Conservation (phyloP, 495 filamentous ascomycete species). For the Parathielavia hyrcaniae region DNA sequence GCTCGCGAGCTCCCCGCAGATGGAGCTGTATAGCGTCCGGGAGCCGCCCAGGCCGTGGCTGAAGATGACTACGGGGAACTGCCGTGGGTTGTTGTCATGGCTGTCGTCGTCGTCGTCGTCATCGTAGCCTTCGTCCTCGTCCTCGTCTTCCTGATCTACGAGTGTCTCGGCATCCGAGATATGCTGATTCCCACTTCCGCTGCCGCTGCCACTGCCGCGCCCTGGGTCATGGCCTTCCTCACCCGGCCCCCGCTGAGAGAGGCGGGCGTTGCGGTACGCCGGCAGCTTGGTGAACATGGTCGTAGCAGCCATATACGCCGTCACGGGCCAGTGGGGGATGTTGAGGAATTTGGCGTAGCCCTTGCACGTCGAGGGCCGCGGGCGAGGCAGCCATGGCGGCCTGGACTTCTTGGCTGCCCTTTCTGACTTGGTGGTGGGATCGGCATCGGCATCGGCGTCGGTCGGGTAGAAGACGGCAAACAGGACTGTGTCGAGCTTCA, state of each 20-base stretch:
- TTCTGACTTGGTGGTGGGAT: conserved; percentile 24
- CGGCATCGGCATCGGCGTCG: conserved; percentile 24
- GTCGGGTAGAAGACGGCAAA: conserved; percentile 64
- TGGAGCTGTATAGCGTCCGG: conserved; percentile 54
- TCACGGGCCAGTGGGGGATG: conserved; percentile 36
- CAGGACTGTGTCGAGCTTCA: conserved; percentile 53
- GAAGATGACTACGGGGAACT: conserved; percentile 63
- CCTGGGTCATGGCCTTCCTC: conserved; percentile 15
- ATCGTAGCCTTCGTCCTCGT: neutral
- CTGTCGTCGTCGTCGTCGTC: neutral
- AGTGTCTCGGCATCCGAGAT: neutral
- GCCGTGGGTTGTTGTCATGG: conserved; percentile 23
- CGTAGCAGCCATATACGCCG: conserved; percentile 44
- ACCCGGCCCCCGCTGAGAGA: conserved; percentile 27
- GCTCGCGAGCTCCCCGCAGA: conserved; percentile 57
- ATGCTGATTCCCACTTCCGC: neutral
- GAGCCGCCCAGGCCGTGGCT: conserved; percentile 63
- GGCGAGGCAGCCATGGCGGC: conserved; percentile 50
- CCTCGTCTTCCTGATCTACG: neutral
- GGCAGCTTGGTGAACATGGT: conserved; percentile 54
- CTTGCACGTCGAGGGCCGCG: conserved; percentile 43
- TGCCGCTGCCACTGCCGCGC: conserved; percentile 35
- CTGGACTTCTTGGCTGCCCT: conserved; percentile 23
- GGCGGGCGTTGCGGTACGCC: conserved; percentile 48
- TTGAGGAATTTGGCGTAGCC: conserved; percentile 51